Evolutionary conservation across 2,329 filamentous ascomycete species (phyloP), one percentile per base, ranked within the genome.

Genomic region (Aspergillus ruber): DNA sequence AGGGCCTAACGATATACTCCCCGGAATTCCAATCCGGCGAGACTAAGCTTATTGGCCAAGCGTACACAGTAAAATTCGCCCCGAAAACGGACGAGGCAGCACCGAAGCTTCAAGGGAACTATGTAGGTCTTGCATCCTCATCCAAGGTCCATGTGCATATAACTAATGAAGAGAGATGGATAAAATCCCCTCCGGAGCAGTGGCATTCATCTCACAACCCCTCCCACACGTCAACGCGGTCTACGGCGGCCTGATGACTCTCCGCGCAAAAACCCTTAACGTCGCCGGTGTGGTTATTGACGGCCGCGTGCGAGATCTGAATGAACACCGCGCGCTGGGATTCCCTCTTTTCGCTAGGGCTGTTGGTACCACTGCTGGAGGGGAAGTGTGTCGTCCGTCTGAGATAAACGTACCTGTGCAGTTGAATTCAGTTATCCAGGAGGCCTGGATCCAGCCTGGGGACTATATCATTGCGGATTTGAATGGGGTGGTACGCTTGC

Each of bases 161-260:
- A 36, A 15, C n/a, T 36, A 23, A 38, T n/a, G 35, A 27, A 45
- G 13, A 9, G 50, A 78, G 74, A 78, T 80, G 51, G 76, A 80
- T 56, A 59, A 62, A 0, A 67, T 79, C 8, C 76, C 75, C 0
- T 47, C 59, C 1, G 74, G 73, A 18, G 66, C 73, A 1, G 71
- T 79, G 0, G 53, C 79, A 15, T 79, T 80, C 55, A 68, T 81
- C 12, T 77, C 75, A 2, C 70, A 70, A 39, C 76, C 76, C 4
- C 59, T 66, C 1, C 60, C 59, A 35, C 70, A 64, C 17, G 69
- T 74, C 42, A 79, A 79, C 25, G 49, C 51, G 40, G 72, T 76
- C 39, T 81, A 78, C 53, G 78, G 77, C 27, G 76, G 77, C 1
- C 62, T 80, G 20, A 80, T 79, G 77, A 73, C 72, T 20, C 70